Evolutionary conservation across 148 eudicot species (phyloP).

Genomic region (Camellia lanceoleosa): DNA sequence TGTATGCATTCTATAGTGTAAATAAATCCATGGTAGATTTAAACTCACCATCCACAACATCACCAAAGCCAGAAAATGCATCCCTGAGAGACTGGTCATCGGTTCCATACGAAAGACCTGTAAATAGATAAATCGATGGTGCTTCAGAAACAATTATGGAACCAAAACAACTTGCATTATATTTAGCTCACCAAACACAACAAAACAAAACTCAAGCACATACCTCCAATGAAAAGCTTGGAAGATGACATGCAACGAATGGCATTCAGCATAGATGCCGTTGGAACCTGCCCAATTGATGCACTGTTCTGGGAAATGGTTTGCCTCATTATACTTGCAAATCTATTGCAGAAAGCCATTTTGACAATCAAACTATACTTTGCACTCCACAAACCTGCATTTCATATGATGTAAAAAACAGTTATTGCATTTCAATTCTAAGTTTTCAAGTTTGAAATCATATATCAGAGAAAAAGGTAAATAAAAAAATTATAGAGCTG

Average conservation of each 20-base stretch:
- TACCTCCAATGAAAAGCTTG: conserved; percentile 89
- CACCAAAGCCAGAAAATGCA: too few species aligned
- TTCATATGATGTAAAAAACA: neutral
- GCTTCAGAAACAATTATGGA: neutral
- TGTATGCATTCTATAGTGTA: neutral
- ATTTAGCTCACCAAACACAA: neutral
- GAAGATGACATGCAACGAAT: conserved; percentile 65
- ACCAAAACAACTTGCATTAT: neutral
- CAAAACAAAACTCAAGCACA: neutral
- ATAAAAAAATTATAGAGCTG: too few species aligned
- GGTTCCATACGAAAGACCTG: too few species aligned
- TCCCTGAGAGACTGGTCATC: too few species aligned
- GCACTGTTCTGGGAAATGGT: conserved; percentile 36
- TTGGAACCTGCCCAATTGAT: conserved; percentile 22
- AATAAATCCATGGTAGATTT: too few species aligned
- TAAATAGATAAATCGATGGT: too few species aligned
- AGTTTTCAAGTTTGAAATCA: neutral
- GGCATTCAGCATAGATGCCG: conserved; percentile 51
- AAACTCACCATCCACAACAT: too few species aligned
- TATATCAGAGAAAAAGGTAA: neutral
- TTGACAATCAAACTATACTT: neutral
- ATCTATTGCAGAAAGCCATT: conserved; percentile 68
- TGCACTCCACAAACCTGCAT: conserved; percentile 16
- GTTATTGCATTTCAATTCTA: neutral
- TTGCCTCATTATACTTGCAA: conserved; percentile 58